phyloP scores from a whole-genome alignment of 805 yeast genomes.

The Ascoidea asiatica region DNA sequence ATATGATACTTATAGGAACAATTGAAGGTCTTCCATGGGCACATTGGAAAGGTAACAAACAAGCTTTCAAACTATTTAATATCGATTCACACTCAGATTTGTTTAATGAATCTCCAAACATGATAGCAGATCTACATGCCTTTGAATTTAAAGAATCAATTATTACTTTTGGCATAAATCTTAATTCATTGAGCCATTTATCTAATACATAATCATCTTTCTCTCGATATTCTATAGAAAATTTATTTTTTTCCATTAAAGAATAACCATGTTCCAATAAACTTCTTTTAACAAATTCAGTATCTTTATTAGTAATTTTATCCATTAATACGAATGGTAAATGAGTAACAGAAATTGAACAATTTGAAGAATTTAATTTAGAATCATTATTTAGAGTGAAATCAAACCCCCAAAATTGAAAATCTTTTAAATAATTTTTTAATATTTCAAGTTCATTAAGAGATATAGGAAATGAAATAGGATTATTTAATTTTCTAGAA shows the following conservation, averaged over 20 bases:
- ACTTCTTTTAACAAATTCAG: slow-evolving; percentile 20
- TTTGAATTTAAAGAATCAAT: slow-evolving; percentile 38
- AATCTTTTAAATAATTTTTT: slow-evolving; percentile 14
- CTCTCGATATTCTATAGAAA: not conserved
- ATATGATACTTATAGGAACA: too few relatives aligned
- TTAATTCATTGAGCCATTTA: slow-evolving; percentile 25
- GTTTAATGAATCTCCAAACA: slow-evolving; percentile 50
- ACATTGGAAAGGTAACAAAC: slow-evolving; percentile 60
- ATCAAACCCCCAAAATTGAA: slow-evolving; percentile 32
- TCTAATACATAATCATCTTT: not conserved
- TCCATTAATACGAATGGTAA: slow-evolving; percentile 29
- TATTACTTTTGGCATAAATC: slow-evolving; percentile 36
- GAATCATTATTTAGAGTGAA: slow-evolving; percentile 10
- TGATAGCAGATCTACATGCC: slow-evolving; percentile 59
- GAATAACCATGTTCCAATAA: slow-evolving; percentile 33
- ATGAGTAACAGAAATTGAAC: slow-evolving; percentile 20
- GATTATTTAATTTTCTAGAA: not conserved
- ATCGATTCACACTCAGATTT: slow-evolving; percentile 29
- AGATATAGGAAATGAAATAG: slow-evolving; percentile 13
- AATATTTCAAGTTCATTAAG: slow-evolving; percentile 21
- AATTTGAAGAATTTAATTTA: not conserved
- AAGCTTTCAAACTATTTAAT: slow-evolving; percentile 26
- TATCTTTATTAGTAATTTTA: slow-evolving; percentile 17
- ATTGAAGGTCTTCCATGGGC: slow-evolving; percentile 80
- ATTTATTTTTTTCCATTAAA: slow-evolving; percentile 20